These are phyloP conservation scores for Acephala macrosclerotiorum DNA, from an alignment of 2,329 filamentous ascomycete species.

Conservation along the genomic window DNA sequence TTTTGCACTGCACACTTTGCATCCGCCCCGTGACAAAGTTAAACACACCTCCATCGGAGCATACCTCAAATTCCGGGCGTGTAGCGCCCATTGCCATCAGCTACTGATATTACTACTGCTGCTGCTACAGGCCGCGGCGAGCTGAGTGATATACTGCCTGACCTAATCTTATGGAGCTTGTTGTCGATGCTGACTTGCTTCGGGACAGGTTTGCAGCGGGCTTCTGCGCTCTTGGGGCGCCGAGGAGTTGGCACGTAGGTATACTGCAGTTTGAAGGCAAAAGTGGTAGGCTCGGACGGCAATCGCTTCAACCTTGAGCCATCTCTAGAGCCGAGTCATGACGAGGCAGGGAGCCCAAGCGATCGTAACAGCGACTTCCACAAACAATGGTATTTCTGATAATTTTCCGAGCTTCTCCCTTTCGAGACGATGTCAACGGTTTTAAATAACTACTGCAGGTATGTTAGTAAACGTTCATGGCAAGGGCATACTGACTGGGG, in stretches of 20 bases:
- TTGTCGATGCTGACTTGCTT: constrained; percentile 28
- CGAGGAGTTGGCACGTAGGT: constrained; percentile 33
- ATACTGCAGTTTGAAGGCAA: constrained; percentile 28
- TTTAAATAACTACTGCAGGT: no score
- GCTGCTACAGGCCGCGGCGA: constrained; percentile 11
- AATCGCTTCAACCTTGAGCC: no score
- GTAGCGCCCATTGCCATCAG: constrained; percentile 11
- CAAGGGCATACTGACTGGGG: no score
- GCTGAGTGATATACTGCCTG: constrained; percentile 24
- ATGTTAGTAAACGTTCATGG: no score
- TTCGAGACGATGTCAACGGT: no score
- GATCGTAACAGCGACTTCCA: no score
- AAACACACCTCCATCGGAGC: constrained; percentile 24
- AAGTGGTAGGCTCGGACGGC: constrained; percentile 28
- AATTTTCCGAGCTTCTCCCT: no score
- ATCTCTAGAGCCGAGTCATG: no score
- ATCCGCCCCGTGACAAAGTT: constrained; percentile 5
- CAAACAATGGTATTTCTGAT: no score
- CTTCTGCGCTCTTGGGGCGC: constrained; percentile 28
- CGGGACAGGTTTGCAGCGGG: constrained; percentile 23
- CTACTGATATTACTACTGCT: no score
- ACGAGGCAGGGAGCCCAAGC: no score
- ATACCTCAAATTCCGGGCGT: constrained; percentile 29
- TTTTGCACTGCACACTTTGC: no score
- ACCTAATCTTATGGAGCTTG: constrained; percentile 26